Evolutionary conservation across 2,329 filamentous ascomycete genomes (phyloP), one percentile per base, ranked within the genome.

Genomic region (Clarireedia monteithiana): DNA sequence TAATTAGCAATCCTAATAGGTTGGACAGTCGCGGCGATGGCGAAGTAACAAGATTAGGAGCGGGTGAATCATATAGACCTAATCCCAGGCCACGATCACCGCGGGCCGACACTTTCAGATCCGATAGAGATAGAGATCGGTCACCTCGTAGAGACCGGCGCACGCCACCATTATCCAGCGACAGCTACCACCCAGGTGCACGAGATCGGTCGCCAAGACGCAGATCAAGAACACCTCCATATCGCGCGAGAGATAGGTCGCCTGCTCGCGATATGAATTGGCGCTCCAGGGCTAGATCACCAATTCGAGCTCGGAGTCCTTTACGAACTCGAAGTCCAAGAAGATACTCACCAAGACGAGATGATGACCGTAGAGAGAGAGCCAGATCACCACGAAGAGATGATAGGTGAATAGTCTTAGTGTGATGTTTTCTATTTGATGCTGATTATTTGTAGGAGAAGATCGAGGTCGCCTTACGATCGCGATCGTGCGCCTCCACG

Each of bases 291-390:
- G 57, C 64, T 39, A 61, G 66, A 55, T 64, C 64, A 20, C 63
- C 60, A 17, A 56, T 61, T 40, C 56, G 60, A 48, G 53, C 60
- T 26, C 69, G 74, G 56, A 74, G 73, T 38, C 73, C 73, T 48
- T 59, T 55, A 36, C 59, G 60, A 60, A 59, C 64, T 59, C 61
- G 69, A 69, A 60, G 60, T 59, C 62, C 67, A 61, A 60, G 66
- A 56, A 62, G 68, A 59, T 68, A 67, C 51, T 68, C 70, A 39
- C 66, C 62, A 48, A 71, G 62, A 67, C 70, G 64, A 64, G 67
- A 67, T 67, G 69, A 70, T 60, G 60, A 67, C 59, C 62, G 69
- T 52, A 62, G 66, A 62, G 60, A 73, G 66, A 60, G 77, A 74
- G 64, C 74, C 17, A 58, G 58, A 45, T 67, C 68, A 17, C 65